Evolutionary conservation across 495 filamentous ascomycete genomes (phyloP), one percentile per base, ranked within the genome.

Genomic region (Aspergillus leporis): DNA sequence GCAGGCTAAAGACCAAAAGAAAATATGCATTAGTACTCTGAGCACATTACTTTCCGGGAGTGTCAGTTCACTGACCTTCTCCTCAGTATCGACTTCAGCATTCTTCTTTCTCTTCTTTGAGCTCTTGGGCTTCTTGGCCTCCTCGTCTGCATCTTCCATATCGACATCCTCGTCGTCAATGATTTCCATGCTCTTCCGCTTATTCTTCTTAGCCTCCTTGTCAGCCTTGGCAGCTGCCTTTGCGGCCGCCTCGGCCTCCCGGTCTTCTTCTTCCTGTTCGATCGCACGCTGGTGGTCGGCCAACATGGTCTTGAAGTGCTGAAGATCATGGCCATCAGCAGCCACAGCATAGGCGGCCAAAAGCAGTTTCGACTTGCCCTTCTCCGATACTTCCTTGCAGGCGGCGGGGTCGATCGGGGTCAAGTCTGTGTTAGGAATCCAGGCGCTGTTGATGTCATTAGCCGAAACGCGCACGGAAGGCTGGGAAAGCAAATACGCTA

Each of bases 361-460:
- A 8, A 97, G 75, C 48, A 81, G 74, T 73, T 93, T 95, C 19
- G 83, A 77, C 83, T 91, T 94, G 70, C 86, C 87, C 60, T 85
- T 82, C 59, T 86, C 80, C 21, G 85, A 77, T 55, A 86, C 69
- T 28, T 84, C 74, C 49, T 83, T 83, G 63, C 90, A 85, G 1
- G 84, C 78, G n/a, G 83, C 81, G 32, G 87, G 75, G 61, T 93
- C 86, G 22, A 95, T 79, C 10, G 90, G 85, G 34, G 82, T 83
- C 9, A 97, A 82, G 49, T 89, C 86, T 16, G 85, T 86, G 70
- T 96, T 96, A 34, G 84, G 79, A 30, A 92, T 88, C 90, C 91
- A 97, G 12, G 88, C 85, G 73, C 93, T 97, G 56, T 58, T 40
- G 25, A 25, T 22, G 12, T n/a, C n/a, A 47, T 61, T 62, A 60